A percentile compares a stretch with the other conserved stretches of the same genome.
These are phyloP conservation scores for Lipomyces yamanashiensis DNA, from an alignment of 805 yeast species.

Conservation along the genomic window DNA sequence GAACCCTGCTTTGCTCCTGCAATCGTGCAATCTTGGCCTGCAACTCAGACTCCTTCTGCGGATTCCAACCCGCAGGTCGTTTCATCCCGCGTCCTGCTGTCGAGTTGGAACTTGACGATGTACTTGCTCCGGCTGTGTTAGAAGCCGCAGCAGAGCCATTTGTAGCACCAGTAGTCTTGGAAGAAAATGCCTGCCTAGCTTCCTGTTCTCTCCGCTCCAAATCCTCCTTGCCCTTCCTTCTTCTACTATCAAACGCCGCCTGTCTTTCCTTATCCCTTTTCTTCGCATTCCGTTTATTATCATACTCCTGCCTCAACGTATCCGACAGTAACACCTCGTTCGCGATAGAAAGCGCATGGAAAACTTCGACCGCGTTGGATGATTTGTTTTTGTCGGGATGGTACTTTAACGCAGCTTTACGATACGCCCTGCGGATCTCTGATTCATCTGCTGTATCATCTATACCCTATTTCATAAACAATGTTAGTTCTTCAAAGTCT, in stretches of 20 bases:
- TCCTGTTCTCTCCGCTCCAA: conserved; percentile 30
- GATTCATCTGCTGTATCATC: conserved; percentile 63
- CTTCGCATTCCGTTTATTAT: conserved; percentile 43
- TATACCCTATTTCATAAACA: conserved; percentile 52
- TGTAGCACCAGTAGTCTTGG: neutral
- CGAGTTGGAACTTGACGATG: neutral
- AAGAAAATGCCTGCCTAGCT: conserved; percentile 2
- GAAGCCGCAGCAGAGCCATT: conserved; percentile 1
- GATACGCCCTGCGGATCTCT: conserved; percentile 84
- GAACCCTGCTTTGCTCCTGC: conserved; percentile 30
- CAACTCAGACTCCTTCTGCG: conserved; percentile 18
- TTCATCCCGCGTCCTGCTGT: conserved; percentile 1
- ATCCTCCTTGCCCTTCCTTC: conserved; percentile 31
- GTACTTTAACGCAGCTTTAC: conserved; percentile 76
- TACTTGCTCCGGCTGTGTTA: neutral
- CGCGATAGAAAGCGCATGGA: conserved; percentile 94
- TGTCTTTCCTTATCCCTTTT: conserved; percentile 20
- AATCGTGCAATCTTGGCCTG: conserved; percentile 27
- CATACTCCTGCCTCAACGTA: conserved; percentile 84
- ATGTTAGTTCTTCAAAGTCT: conserved; percentile 46
- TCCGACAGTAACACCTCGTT: conserved; percentile 82
- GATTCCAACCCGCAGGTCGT: conserved; percentile 17
- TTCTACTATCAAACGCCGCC: conserved; percentile 25
- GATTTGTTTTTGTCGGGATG: conserved; percentile 90
- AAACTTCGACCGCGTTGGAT: conserved; percentile 79